phyloP scores from a whole-genome alignment of 805 yeast genomes.

The Diddensiella santjacobensis region DNA sequence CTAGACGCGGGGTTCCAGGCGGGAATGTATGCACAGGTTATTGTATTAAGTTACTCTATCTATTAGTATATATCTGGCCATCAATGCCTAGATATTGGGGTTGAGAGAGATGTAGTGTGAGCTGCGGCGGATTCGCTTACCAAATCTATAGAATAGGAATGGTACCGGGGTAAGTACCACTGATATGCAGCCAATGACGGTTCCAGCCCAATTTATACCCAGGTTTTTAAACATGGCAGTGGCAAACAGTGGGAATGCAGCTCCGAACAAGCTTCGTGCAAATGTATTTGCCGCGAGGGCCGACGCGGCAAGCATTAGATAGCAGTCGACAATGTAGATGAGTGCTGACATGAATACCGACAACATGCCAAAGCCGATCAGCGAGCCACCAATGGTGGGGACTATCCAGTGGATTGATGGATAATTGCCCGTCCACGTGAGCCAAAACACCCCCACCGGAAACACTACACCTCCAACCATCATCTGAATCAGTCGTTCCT shows the following conservation, averaged over 20 bases:
- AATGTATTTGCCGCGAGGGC: conserved; percentile 73
- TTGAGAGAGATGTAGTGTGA: not conserved
- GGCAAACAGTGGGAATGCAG: conserved; percentile 70
- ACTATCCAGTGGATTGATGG: conserved; percentile 76
- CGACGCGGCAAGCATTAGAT: conserved; percentile 69
- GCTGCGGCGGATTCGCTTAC: conserved; percentile 49
- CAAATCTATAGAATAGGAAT: conserved; percentile 56
- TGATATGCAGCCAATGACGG: conserved; percentile 61
- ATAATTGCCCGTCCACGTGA: conserved; percentile 84
- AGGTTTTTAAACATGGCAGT: conserved; percentile 62
- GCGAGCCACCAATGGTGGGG: conserved; percentile 63
- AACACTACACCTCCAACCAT: conserved; percentile 66
- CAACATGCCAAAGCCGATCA: conserved; percentile 65
- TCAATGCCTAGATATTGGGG: too few relatives aligned
- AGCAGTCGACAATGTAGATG: conserved; percentile 70
- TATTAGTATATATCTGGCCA: too few relatives aligned
- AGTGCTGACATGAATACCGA: conserved; percentile 65
- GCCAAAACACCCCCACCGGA: conserved; percentile 79
- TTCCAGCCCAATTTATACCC: conserved; percentile 78
- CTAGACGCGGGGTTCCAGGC: too few relatives aligned
- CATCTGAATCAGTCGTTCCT: conserved; percentile 75
- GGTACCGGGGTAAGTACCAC: conserved; percentile 63
- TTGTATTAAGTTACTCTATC: too few relatives aligned
- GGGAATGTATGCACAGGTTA: too few relatives aligned
- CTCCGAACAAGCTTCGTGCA: conserved; percentile 64